Conservation (phyloP, 176 grass and related monocot species). For the Eragrostis nindensis region DNA sequence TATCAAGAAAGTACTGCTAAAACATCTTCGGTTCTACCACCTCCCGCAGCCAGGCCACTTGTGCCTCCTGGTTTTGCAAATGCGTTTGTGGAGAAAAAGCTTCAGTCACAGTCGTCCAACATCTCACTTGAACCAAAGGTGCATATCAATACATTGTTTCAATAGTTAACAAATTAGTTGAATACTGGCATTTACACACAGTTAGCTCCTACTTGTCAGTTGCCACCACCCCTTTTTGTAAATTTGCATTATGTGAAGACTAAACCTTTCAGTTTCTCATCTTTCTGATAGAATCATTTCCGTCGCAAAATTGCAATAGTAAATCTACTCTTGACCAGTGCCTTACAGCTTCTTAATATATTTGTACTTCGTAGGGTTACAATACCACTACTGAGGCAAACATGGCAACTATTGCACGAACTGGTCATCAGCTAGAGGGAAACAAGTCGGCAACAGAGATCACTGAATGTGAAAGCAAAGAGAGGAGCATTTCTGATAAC, state of each 20-base stretch:
- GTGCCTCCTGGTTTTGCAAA: constrained; percentile 61
- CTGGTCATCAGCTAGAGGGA: constrained; percentile 48
- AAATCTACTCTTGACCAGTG: not conserved
- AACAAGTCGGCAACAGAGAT: constrained; percentile 37
- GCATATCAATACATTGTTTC: not conserved
- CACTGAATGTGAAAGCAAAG: constrained; percentile 45
- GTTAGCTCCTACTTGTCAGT: not conserved
- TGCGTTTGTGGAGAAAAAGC: constrained; percentile 50
- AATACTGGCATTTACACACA: not conserved
- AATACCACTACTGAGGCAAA: constrained; percentile 40
- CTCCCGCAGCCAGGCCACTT: constrained; percentile 44
- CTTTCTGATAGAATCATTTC: constrained; percentile 14
- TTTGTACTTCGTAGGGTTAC: constrained; percentile 47
- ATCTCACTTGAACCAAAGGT: constrained; percentile 51
- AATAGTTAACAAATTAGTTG: not conserved
- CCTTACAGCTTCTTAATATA: constrained; percentile 8
- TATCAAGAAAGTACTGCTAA: constrained; percentile 49
- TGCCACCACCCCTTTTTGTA: not conserved
- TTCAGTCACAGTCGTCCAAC: constrained; percentile 42
- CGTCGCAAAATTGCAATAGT: not conserved
- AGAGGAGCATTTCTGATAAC: constrained; percentile 40
- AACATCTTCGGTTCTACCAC: constrained; percentile 43
- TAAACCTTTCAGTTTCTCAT: constrained; percentile 10
- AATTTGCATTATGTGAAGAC: not conserved
- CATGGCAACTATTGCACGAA: not conserved